Percentiles rank a stretch among this genome's conserved stretches.
phyloP scores from a whole-genome alignment of 805 yeast species.

The Ogataea paraovalis region DNA sequence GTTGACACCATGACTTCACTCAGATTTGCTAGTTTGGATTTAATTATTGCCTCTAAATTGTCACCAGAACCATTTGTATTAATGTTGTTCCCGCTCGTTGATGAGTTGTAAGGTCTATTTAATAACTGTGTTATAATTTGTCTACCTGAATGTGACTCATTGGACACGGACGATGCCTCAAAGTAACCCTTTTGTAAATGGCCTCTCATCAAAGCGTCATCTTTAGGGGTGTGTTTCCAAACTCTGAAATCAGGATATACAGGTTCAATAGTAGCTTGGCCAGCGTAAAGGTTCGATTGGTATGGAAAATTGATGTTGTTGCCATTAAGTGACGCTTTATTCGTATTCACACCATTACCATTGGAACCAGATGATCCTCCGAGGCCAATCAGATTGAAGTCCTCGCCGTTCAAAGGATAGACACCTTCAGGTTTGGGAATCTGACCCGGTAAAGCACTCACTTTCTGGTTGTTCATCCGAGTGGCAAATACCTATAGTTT shows the following conservation, averaged over 20 bases:
- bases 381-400: neutral
- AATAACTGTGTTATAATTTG: constrained; percentile 42
- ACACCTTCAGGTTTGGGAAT: constrained; percentile 28
- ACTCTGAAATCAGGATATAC: constrained; percentile 68
- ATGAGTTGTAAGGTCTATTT: constrained; percentile 24
- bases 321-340: neutral
- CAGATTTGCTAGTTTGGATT: constrained; percentile 34
- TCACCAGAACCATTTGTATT: constrained; percentile 6
- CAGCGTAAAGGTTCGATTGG: neutral
- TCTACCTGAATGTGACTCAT: constrained; percentile 70
- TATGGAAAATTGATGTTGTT: neutral
- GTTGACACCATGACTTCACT: constrained; percentile 49
- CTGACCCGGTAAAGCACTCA: constrained; percentile 16
- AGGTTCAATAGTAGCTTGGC: constrained; percentile 5
- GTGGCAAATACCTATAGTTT: neutral
- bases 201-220: constrained; percentile 49
- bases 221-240: constrained; percentile 59
- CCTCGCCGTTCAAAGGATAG: constrained; percentile 29
- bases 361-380: neutral
- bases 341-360: neutral
- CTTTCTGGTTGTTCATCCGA: constrained; percentile 6
- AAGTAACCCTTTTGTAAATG: constrained; percentile 67
- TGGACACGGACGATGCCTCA: constrained; percentile 57
- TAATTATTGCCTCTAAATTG: constrained; percentile 8
- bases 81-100: constrained; percentile 6